A percentile compares a stretch with the other conserved stretches of the same genome.
Evolutionary conservation across 805 yeast species (phyloP).

Genomic region (Lachancea dasiensis): DNA sequence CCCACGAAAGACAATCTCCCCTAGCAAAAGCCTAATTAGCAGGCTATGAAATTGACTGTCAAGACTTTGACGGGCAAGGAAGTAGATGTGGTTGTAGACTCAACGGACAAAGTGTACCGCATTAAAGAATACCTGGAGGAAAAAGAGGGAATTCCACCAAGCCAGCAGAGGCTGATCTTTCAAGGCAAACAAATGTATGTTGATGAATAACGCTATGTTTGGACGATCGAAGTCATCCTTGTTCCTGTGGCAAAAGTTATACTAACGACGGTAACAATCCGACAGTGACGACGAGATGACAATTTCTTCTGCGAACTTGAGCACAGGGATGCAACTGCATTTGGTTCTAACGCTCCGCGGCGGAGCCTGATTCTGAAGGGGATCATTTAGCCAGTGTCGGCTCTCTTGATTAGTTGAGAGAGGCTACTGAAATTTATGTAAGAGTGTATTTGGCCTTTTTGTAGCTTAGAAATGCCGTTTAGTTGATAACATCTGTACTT

Average conservation of each 20-base stretch:
- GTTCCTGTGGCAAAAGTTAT: too few species aligned
- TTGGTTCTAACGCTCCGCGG: slow-evolving; percentile 91
- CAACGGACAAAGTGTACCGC: slow-evolving; percentile 44
- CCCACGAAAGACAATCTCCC: too few species aligned
- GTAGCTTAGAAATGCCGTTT: too few species aligned
- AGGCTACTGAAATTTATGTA: too few species aligned
- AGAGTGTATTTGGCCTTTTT: too few species aligned
- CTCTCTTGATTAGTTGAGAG: too few species aligned
- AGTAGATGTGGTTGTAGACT: slow-evolving; percentile 31
- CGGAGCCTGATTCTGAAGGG: slow-evolving; percentile 38
- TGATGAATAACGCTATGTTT: too few species aligned
- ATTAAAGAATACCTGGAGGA: slow-evolving; percentile 92
- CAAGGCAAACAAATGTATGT: slow-evolving; percentile 85
- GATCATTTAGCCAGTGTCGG: neutral
- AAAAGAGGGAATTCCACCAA: slow-evolving; percentile 95
- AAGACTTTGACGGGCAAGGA: slow-evolving; percentile 34
- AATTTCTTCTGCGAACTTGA: slow-evolving; percentile 65
- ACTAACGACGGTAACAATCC: too few species aligned
- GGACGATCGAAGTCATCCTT: too few species aligned
- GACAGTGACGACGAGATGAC: slow-evolving; percentile 64
- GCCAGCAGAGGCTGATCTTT: slow-evolving; percentile 86
- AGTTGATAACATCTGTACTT: too few species aligned
- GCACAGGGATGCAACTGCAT: slow-evolving; percentile 82
- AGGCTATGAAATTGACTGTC: slow-evolving; percentile 22
- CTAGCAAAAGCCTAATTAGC: neutral